A percentile compares a stretch with the other conserved stretches of the same genome.
These are phyloP conservation scores for Lentinula aciculospora DNA, from an alignment of 768 basidiomycete genomes.

Conservation along the genomic window DNA sequence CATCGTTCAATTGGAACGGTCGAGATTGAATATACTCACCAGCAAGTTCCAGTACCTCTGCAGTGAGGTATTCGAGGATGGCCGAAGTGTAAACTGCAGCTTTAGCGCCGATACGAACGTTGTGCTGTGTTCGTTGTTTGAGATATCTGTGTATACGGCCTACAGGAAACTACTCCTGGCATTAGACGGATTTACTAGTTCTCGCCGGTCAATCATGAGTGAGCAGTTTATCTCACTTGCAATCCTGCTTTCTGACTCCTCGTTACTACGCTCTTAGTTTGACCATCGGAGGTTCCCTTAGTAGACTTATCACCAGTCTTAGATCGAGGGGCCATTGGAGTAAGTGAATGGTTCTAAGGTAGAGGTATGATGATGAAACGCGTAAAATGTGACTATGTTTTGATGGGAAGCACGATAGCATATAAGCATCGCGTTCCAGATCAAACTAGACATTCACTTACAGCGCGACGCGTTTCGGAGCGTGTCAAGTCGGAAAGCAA, in stretches of 20 bases:
- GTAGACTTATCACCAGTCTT: constrained; percentile 45
- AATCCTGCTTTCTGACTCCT: constrained; percentile 83
- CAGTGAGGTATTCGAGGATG: constrained; percentile 93
- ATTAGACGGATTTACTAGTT: background rate
- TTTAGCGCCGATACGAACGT: constrained; percentile 95
- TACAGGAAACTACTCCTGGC: constrained; percentile 74
- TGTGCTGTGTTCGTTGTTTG: constrained; percentile 88
- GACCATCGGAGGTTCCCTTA: constrained; percentile 28
- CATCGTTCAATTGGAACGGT: no score
- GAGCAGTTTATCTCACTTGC: constrained; percentile 45
- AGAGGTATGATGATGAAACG: background rate
- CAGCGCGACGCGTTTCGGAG: constrained; percentile 4
- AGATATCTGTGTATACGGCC: constrained; percentile 97
- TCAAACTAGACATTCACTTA: background rate
- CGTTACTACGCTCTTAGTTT: constrained; percentile 46
- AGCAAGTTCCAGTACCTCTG: constrained; percentile 93
- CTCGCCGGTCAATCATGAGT: background rate
- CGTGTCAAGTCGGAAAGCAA: background rate
- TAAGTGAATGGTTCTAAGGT: no score
- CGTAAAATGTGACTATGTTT: background rate
- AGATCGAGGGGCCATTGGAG: constrained; percentile 42
- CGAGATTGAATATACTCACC: constrained; percentile 50
- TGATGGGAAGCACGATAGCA: background rate
- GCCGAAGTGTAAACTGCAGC: constrained; percentile 96
- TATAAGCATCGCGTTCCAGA: background rate